These are phyloP conservation scores for Gaeumannomyces tritici DNA, from an alignment of 2,329 filamentous ascomycete genomes.

Conservation along the genomic window DNA sequence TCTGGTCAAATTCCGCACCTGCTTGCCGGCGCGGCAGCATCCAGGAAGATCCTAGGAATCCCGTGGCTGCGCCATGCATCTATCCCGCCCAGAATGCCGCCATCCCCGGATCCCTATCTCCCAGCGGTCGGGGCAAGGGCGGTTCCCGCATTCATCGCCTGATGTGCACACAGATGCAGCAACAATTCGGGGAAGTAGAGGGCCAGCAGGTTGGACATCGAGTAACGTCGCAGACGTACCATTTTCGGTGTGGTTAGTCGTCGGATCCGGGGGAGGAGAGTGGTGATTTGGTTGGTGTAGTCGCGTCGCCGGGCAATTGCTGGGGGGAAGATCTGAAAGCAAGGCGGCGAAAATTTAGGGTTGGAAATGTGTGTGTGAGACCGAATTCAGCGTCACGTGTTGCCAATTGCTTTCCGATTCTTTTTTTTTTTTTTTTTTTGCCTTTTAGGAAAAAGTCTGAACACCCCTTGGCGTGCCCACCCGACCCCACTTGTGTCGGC, in stretches of 20 bases:
- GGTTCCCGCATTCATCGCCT: not conserved
- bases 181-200: not conserved
- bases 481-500: no score
- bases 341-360: not conserved
- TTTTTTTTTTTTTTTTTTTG: no score
- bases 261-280: slow-evolving; percentile 1
- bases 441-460: no score
- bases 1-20: not conserved
- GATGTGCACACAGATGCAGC: not conserved
- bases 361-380: not conserved
- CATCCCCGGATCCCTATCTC: not conserved
- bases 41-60: not conserved
- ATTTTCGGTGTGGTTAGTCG: slow-evolving; percentile 4
- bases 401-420: slow-evolving; percentile 14
- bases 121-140: not conserved
- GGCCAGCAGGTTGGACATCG: not conserved
- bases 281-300: slow-evolving; percentile 1
- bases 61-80: not conserved
- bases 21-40: not conserved
- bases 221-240: not conserved
- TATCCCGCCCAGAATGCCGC: no score
- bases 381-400: not conserved
- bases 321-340: not conserved
- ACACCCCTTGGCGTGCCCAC: no score
- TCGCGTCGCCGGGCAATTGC: not conserved